These are phyloP conservation scores for Geosiphon pyriformis DNA, from an alignment of 192 early-diverging fungal species.

Conservation along the genomic window DNA sequence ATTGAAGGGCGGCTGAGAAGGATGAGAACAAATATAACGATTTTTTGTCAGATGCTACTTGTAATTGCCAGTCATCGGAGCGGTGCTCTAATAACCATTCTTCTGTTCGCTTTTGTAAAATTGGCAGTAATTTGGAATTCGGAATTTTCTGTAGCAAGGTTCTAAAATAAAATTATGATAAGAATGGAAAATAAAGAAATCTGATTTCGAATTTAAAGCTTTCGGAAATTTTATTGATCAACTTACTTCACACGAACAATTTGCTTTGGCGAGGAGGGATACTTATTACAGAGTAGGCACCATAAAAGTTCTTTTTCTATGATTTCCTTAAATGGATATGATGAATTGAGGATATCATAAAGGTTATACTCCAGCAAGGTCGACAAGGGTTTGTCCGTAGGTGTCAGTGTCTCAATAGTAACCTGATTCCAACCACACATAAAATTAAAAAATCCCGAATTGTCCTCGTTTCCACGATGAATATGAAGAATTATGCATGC, in stretches of 20 bases:
- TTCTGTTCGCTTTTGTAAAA: slow-evolving; percentile 1
- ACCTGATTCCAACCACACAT: slow-evolving; percentile 27
- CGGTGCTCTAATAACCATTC: slow-evolving; percentile 11
- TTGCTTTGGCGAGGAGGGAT: slow-evolving; percentile 16
- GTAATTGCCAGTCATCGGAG: slow-evolving; percentile 18
- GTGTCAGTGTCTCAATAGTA: slow-evolving; percentile 14
- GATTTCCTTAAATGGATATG: slow-evolving; percentile 25
- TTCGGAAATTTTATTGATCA: too few species aligned
- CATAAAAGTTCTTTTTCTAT: slow-evolving; percentile 24
- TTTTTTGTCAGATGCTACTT: slow-evolving; percentile 23
- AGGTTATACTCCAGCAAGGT: slow-evolving; percentile 12
- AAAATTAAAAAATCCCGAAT: slow-evolving; percentile 11
- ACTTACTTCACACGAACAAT: slow-evolving; percentile 18
- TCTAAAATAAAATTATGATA: too few species aligned
- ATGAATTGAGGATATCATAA: slow-evolving; percentile 4
- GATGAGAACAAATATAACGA: slow-evolving; percentile 17
- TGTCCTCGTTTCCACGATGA: background rate
- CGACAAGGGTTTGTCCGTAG: slow-evolving; percentile 20
- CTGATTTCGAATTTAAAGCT: too few species aligned
- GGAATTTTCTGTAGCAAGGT: slow-evolving; percentile 4
- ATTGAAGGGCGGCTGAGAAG: slow-evolving; percentile 15
- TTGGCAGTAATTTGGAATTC: background rate
- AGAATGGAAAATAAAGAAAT: too few species aligned
- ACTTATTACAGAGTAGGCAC: slow-evolving; percentile 27
- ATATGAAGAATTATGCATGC: slow-evolving; percentile 25